Evolutionary conservation across 148 eudicot species (phyloP).

Genomic region (Silene conica): DNA sequence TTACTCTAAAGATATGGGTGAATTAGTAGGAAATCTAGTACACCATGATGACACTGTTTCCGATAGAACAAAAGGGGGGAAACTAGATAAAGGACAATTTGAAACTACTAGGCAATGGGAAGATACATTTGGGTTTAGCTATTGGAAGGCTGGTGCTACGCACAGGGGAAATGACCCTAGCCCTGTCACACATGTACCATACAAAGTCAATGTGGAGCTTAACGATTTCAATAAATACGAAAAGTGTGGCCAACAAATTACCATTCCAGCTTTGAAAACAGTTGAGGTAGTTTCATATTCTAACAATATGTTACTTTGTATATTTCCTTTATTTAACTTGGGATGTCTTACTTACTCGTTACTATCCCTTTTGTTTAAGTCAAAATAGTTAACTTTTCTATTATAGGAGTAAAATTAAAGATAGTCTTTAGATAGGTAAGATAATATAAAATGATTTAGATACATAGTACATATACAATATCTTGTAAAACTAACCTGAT

Average conservation of each 20-base stretch:
- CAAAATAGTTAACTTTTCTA: no score
- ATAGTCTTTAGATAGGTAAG: no score
- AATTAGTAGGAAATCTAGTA: constrained; percentile 35
- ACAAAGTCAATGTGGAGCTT: constrained; percentile 20
- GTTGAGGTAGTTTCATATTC: constrained; percentile 52
- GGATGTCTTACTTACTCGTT: no score
- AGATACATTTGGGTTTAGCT: constrained; percentile 53
- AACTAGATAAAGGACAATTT: no score
- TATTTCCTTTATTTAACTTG: no score
- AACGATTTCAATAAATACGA: constrained; percentile 27
- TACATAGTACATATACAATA: no score
- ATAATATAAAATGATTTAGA: no score
- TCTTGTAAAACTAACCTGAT: no score
- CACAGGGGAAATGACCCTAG: constrained; percentile 64
- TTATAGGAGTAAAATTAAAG: no score
- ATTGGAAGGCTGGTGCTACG: constrained; percentile 95
- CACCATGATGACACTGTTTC: no score
- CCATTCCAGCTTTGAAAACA: constrained; percentile 36
- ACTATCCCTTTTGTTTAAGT: neutral
- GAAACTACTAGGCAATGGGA: no score
- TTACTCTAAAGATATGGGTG: constrained; percentile 55
- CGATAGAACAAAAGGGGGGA: no score
- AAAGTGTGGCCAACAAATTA: constrained; percentile 23
- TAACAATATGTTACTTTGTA: neutral
- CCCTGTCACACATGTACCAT: constrained; percentile 51